These are phyloP conservation scores for Globisporangium alternatum DNA, from an alignment of 352 stramenopile species.

Conservation along the genomic window DNA sequence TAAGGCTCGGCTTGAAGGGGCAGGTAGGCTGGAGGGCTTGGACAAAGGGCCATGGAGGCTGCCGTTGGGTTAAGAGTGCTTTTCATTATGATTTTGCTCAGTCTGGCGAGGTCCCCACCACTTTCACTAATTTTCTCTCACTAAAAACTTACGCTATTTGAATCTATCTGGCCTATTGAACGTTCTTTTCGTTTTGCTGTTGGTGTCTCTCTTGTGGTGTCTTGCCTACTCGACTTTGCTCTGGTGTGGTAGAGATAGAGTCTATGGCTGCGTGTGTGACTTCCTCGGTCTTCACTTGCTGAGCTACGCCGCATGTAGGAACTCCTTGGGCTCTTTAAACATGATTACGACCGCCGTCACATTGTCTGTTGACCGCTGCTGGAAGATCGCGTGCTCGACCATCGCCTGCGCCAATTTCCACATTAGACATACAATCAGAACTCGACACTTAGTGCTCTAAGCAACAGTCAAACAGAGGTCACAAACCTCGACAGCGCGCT, in stretches of 20 bases:
- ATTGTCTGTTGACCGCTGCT: conserved; percentile 85
- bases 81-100: conserved; percentile 5
- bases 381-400: conserved; percentile 78
- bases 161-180: conserved; percentile 7
- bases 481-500: conserved; percentile 72
- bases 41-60: background rate
- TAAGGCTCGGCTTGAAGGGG: background rate
- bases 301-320: conserved; percentile 13
- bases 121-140: conserved; percentile 1
- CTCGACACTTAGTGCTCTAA: background rate
- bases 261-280: background rate
- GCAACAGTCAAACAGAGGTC: background rate
- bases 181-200: background rate
- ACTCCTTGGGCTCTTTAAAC: conserved; percentile 69
- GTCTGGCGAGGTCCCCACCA: background rate
- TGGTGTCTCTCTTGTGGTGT: background rate
- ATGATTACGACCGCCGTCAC: conserved; percentile 83
- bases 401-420: conserved; percentile 33
- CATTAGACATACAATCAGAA: conserved; percentile 1
- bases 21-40: no score
- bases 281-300: background rate
- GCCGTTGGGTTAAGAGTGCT: conserved; percentile 5
- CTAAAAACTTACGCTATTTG: conserved; percentile 7
- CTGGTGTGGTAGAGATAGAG: background rate
- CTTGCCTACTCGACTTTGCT: background rate